These are phyloP conservation scores for Aspergillus vadensis DNA, from an alignment of 2,329 filamentous ascomycete genomes.

Conservation along the genomic window DNA sequence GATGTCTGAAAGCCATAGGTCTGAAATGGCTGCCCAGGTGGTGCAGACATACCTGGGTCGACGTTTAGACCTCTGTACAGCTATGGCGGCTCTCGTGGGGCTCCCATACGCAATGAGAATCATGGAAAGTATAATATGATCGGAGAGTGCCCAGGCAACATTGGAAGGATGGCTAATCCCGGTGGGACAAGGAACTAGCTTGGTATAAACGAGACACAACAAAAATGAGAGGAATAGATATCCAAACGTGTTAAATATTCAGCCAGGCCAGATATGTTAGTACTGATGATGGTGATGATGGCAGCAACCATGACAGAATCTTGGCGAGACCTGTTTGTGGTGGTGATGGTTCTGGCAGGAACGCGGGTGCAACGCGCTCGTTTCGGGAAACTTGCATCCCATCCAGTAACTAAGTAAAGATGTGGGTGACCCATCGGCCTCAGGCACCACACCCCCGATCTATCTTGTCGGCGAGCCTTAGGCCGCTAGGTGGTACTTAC, in stretches of 20 bases:
- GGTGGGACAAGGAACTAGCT: neutral
- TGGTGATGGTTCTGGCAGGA: slow-evolving; percentile 1
- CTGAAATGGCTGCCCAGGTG: slow-evolving; percentile 39
- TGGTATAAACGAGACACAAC: neutral
- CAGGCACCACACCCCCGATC: neutral
- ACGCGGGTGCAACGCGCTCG: slow-evolving; percentile 15
- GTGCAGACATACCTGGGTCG: slow-evolving; percentile 29
- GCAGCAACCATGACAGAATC: neutral
- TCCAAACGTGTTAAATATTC: neutral
- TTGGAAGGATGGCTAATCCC: neutral
- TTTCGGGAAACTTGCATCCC: slow-evolving; percentile 15
- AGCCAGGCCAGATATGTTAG: neutral
- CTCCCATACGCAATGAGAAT: slow-evolving; percentile 3
- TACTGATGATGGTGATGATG: neutral
- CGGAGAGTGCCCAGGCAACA: neutral
- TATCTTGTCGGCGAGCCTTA: neutral
- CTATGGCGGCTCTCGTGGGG: neutral
- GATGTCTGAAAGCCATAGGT: slow-evolving; percentile 57
- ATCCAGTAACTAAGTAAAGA: too few species aligned
- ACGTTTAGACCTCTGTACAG: slow-evolving; percentile 3
- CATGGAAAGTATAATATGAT: neutral
- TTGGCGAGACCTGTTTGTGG: neutral
- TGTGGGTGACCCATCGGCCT: neutral
- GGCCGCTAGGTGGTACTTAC: neutral
- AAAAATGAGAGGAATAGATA: neutral